Evolutionary conservation across 2,329 filamentous ascomycete species (phyloP).

Genomic region (Talaromyces sp.): DNA sequence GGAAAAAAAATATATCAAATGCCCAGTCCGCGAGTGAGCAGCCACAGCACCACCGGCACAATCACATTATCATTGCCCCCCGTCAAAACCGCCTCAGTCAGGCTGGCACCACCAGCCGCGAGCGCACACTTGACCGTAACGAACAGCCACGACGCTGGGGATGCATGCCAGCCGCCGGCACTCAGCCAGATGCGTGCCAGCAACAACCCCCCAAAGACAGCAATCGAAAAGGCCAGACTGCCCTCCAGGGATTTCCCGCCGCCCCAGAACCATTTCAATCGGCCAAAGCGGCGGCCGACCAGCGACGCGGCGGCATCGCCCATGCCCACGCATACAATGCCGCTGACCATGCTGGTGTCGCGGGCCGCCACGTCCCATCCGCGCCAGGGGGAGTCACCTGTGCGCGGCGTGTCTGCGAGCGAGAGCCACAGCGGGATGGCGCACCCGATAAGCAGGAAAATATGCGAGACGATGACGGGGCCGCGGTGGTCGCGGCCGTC

Average conservation of each 20-base stretch:
- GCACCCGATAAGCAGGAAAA: constrained; percentile 91
- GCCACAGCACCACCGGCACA: constrained; percentile 88
- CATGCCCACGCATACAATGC: constrained; percentile 89
- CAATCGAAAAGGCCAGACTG: constrained; percentile 69
- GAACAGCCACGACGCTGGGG: constrained; percentile 21
- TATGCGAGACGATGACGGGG: constrained; percentile 91
- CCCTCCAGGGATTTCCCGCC: constrained; percentile 95
- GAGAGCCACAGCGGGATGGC: constrained; percentile 91
- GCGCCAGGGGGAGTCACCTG: constrained; percentile 49
- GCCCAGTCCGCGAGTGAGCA: constrained; percentile 68
- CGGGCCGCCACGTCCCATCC: constrained; percentile 71
- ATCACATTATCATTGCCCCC: constrained; percentile 98
- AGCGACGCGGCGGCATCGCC: constrained; percentile 91
- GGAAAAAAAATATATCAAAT: too few species aligned
- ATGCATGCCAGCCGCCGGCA: constrained; percentile 62
- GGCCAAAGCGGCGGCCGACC: constrained; percentile 79
- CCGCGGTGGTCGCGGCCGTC: constrained; percentile 90
- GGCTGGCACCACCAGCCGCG: constrained; percentile 74
- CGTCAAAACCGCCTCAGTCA: constrained; percentile 91
- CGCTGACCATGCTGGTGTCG: constrained; percentile 85
- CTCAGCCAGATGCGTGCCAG: constrained; percentile 68
- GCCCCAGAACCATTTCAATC: constrained; percentile 91
- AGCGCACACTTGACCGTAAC: constrained; percentile 56
- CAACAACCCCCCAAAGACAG: constrained; percentile 70
- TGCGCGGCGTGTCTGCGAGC: constrained; percentile 62